These are phyloP conservation scores for Tuber borchii DNA, from an alignment of 495 filamentous ascomycete genomes.

Conservation along the genomic window DNA sequence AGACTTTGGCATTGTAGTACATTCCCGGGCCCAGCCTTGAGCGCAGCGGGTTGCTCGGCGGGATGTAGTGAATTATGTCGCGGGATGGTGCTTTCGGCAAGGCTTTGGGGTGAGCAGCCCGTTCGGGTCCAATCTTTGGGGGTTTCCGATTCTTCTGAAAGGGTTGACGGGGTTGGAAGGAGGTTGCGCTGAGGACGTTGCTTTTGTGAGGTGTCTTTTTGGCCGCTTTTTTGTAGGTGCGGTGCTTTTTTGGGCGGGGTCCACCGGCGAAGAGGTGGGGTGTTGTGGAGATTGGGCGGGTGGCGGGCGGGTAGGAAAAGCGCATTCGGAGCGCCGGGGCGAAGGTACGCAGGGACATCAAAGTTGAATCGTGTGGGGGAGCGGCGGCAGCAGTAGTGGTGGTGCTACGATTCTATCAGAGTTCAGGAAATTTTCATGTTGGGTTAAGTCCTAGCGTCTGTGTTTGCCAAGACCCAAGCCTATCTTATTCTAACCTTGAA, in stretches of 20 bases:
- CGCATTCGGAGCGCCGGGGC: background rate
- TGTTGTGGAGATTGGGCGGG: background rate
- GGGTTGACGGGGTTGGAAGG: background rate
- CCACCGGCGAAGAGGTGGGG: background rate
- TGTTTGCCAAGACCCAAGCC: background rate
- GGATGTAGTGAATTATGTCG: conserved; percentile 2
- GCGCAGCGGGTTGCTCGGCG: background rate
- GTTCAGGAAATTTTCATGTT: background rate
- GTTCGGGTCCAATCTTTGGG: background rate
- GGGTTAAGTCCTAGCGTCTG: background rate
- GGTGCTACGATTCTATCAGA: background rate
- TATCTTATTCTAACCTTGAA: background rate
- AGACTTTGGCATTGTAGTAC: background rate
- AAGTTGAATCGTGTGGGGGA: background rate
- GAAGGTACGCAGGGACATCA: background rate
- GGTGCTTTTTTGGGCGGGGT: background rate
- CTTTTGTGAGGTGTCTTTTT: background rate
- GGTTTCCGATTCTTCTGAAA: background rate
- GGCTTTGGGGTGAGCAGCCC: background rate
- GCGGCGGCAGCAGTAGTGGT: background rate
- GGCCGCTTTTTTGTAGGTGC: background rate
- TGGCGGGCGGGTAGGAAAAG: background rate
- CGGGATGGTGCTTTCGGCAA: background rate
- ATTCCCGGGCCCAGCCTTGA: background rate
- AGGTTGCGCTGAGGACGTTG: background rate